Evolutionary conservation across 2,329 filamentous ascomycete species (phyloP).

Genomic region (Pseudogymnoascus sp.): DNA sequence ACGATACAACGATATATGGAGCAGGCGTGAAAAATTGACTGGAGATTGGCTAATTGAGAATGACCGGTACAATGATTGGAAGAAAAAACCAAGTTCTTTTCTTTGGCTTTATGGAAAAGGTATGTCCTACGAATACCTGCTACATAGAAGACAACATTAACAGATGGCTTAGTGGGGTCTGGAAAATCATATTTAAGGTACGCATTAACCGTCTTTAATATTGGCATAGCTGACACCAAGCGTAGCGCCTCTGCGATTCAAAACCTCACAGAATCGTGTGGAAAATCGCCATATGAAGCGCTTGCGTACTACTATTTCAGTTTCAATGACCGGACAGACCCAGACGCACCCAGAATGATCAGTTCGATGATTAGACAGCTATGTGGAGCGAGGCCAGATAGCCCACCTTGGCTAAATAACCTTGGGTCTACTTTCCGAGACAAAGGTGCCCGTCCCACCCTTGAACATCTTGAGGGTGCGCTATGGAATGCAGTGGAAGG

Average conservation of each 20-base stretch:
- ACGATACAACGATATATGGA: constrained; percentile 10
- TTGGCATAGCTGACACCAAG: neutral
- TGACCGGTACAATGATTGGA: constrained; percentile 10
- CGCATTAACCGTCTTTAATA: neutral
- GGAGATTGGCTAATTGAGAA: constrained; percentile 13
- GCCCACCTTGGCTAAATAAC: constrained; percentile 2
- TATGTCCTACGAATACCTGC: neutral
- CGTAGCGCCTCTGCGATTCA: constrained; percentile 9
- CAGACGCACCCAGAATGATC: constrained; percentile 15
- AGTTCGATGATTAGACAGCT: constrained; percentile 19
- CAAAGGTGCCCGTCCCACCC: constrained; percentile 3
- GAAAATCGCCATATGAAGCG: constrained; percentile 10
- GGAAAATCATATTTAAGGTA: constrained; percentile 13
- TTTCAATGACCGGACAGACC: constrained; percentile 18
- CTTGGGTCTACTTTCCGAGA: neutral
- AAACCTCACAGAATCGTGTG: neutral
- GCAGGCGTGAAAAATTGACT: constrained; percentile 1
- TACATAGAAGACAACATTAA: neutral
- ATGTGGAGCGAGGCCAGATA: constrained; percentile 13
- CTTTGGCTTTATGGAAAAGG: constrained; percentile 16
- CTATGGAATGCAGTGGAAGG: constrained; percentile 10
- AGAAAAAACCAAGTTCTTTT: constrained; percentile 9
- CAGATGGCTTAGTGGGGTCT: neutral
- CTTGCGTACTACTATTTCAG: constrained; percentile 22
- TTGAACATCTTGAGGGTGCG: neutral